Conservation (phyloP, 345 rosid genomes). For the Euphorbia peplus region DNA sequence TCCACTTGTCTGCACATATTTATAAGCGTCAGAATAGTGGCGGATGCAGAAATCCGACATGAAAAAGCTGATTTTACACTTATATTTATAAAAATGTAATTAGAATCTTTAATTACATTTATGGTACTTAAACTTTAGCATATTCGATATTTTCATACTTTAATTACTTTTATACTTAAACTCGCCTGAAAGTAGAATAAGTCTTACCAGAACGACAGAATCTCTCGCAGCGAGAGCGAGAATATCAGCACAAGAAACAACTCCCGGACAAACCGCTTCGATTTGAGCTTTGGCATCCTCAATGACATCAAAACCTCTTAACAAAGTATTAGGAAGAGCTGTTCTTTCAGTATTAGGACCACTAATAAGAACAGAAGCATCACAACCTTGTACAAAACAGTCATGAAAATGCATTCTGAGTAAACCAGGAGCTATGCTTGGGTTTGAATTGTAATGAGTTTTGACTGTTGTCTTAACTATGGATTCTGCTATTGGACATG, state of each 20-base stretch:
- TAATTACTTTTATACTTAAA: too few relatives aligned
- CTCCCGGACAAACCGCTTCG: neutral
- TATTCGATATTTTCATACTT: too few relatives aligned
- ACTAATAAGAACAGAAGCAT: constrained; percentile 44
- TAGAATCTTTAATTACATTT: too few relatives aligned
- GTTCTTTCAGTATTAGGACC: constrained; percentile 49
- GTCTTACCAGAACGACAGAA: neutral
- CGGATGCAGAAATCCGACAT: too few relatives aligned
- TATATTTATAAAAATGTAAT: too few relatives aligned
- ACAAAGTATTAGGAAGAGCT: constrained; percentile 37
- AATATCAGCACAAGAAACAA: neutral
- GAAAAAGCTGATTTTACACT: too few relatives aligned
- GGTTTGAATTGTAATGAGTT: constrained; percentile 28
- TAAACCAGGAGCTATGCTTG: constrained; percentile 42
- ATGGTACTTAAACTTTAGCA: too few relatives aligned
- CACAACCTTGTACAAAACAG: constrained; percentile 50
- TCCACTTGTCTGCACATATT: neutral
- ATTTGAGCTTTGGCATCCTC: neutral
- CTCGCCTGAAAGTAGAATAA: too few relatives aligned
- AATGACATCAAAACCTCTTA: constrained; percentile 1
- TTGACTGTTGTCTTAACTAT: constrained; percentile 37
- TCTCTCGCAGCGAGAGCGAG: constrained; percentile 3
- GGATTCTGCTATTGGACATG: constrained; percentile 48
- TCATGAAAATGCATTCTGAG: constrained; percentile 62
- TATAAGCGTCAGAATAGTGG: too few relatives aligned